Percentiles rank a stretch among this genome's conserved stretches.
phyloP scores from a whole-genome alignment of 2,329 filamentous ascomycete species.

The Sporothrix protearum region DNA sequence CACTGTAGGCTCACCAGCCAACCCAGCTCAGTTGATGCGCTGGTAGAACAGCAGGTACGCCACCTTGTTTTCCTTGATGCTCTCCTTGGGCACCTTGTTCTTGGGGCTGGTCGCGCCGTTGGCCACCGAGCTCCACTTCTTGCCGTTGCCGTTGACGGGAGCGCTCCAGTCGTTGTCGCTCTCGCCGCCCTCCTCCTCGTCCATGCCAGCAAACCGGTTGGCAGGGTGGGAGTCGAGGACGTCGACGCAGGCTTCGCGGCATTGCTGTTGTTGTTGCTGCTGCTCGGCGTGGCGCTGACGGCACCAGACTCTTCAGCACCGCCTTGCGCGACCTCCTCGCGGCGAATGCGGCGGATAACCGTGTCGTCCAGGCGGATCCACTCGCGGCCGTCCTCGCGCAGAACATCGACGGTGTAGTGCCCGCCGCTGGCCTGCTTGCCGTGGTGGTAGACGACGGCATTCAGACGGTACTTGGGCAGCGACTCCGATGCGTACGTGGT shows the following conservation, averaged over 20 bases:
- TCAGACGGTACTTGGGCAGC: constrained; percentile 79
- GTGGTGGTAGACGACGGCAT: constrained; percentile 92
- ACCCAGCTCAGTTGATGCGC: constrained; percentile 49
- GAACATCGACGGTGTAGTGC: constrained; percentile 96
- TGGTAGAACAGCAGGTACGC: constrained; percentile 97
- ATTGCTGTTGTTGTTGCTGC: neutral
- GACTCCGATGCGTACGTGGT: constrained; percentile 62
- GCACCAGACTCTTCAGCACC: constrained; percentile 67
- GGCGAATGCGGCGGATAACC: constrained; percentile 75
- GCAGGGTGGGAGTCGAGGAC: constrained; percentile 46
- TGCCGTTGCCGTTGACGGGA: constrained; percentile 57
- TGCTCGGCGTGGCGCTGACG: neutral
- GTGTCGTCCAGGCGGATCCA: constrained; percentile 98
- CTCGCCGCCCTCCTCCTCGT: constrained; percentile 63
- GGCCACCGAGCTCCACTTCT: constrained; percentile 68
- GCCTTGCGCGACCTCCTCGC: constrained; percentile 83
- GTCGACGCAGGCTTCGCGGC: neutral
- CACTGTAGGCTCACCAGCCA: neutral
- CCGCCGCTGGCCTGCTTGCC: constrained; percentile 94
- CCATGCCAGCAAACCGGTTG: constrained; percentile 72
- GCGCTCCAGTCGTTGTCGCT: constrained; percentile 63
- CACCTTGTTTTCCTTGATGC: constrained; percentile 88
- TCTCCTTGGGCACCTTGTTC: constrained; percentile 57
- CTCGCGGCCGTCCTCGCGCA: constrained; percentile 88
- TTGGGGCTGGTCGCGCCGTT: constrained; percentile 60